Evolutionary conservation across 139 green algal species (phyloP).

Genomic region (Deuterostichococcus epilithicus): DNA sequence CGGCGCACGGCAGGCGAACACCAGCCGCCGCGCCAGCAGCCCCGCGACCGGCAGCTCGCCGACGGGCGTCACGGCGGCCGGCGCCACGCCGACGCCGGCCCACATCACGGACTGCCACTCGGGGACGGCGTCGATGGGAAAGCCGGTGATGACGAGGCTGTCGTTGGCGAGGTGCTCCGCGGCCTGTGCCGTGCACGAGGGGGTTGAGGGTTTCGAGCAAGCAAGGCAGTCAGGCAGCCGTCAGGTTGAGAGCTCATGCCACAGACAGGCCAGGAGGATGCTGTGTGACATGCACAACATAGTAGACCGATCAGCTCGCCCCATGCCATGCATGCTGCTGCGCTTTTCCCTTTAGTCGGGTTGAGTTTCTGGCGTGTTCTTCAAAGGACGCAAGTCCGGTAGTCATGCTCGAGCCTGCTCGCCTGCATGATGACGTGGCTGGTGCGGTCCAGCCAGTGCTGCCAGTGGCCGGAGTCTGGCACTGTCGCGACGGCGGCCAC

Average conservation of each 20-base stretch:
- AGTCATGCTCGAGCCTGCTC: too few species aligned
- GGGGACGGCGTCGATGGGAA: neutral
- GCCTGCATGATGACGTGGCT: neutral
- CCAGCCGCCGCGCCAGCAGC: neutral
- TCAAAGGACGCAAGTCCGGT: too few species aligned
- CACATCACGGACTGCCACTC: neutral
- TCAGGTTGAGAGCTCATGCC: too few species aligned
- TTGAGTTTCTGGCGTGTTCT: too few species aligned
- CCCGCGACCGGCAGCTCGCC: neutral
- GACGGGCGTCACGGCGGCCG: too few species aligned
- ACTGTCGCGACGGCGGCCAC: neutral
- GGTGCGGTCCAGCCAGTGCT: neutral
- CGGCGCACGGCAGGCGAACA: neutral
- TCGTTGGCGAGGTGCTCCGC: neutral
- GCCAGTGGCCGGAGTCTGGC: neutral
- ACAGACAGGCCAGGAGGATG: too few species aligned
- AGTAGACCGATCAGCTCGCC: too few species aligned
- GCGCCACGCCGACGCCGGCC: neutral
- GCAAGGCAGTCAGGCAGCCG: too few species aligned
- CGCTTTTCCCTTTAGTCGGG: too few species aligned
- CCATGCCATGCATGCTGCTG: too few species aligned
- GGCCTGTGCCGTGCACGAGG: neutral
- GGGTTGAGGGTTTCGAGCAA: too few species aligned
- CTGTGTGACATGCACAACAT: too few species aligned
- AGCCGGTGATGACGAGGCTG: neutral